Percentiles rank a stretch among this genome's conserved stretches.
Conservation (phyloP, 495 filamentous ascomycete genomes). For the Hypomontagnella monticulosa region DNA sequence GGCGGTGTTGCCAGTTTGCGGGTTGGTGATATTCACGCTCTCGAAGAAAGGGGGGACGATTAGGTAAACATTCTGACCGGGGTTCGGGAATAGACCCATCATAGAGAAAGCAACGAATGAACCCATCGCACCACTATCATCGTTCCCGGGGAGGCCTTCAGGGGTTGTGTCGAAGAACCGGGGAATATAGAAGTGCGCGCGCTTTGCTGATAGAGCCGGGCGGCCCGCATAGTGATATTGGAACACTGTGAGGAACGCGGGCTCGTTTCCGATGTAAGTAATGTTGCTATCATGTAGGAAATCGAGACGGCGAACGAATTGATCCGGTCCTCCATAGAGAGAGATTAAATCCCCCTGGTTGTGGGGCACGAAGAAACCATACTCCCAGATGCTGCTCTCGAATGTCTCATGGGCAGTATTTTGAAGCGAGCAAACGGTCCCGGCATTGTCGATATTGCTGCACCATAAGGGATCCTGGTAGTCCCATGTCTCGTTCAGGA, state of each 20-base stretch:
- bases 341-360: constrained; percentile 71
- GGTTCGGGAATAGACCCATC: constrained; percentile 79
- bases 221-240: constrained; percentile 78
- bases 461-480: constrained; percentile 77
- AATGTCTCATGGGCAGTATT: constrained; percentile 73
- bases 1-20: constrained; percentile 69
- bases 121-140: constrained; percentile 78
- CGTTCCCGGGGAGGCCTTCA: constrained; percentile 74
- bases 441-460: constrained; percentile 59
- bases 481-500: constrained; percentile 72
- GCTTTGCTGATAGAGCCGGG: constrained; percentile 69
- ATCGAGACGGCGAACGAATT: constrained; percentile 69
- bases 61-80: constrained; percentile 79
- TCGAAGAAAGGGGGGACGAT: constrained; percentile 75
- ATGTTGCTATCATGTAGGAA: constrained; percentile 73
- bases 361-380: constrained; percentile 77
- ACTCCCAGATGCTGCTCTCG: constrained; percentile 77
- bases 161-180: constrained; percentile 68
- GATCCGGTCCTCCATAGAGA: constrained; percentile 66
- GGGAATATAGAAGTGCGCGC: constrained; percentile 73
- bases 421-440: constrained; percentile 68
- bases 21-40: constrained; percentile 68
- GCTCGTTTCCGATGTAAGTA: constrained; percentile 78
- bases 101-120: constrained; percentile 74
- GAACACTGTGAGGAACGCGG: constrained; percentile 73